These are phyloP conservation scores for Theobroma cacao DNA, from an alignment of 345 rosid genomes.

Conservation along the genomic window DNA sequence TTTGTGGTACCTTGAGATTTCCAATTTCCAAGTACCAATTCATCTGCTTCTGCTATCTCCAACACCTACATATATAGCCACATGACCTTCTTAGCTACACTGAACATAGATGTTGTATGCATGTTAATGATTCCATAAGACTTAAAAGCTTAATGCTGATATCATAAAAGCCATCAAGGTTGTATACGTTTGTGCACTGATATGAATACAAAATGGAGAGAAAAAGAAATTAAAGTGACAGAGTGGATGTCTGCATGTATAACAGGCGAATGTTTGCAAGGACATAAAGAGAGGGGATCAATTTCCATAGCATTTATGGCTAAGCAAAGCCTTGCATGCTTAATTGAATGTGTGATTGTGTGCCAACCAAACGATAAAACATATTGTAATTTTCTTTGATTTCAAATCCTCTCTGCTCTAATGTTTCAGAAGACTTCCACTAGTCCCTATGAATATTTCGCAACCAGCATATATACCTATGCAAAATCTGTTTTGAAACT, in stretches of 20 bases:
- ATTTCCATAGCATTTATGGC: neutral
- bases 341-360: neutral
- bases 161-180: neutral
- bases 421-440: neutral
- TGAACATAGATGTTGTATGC: neutral
- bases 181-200: neutral
- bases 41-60: constrained; percentile 44
- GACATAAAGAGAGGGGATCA: neutral
- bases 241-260: neutral
- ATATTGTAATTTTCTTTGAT: neutral
- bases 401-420: neutral
- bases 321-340: neutral
- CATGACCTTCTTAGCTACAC: constrained; percentile 12
- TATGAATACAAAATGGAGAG: neutral
- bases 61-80: constrained; percentile 33
- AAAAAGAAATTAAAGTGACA: neutral
- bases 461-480: neutral
- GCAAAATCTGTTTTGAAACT: neutral
- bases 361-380: neutral
- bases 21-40: constrained; percentile 52
- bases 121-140: neutral
- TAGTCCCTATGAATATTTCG: neutral
- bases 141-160: neutral
- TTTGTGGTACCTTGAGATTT: constrained; percentile 51
- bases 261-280: neutral